These are phyloP conservation scores for Avena eriantha DNA, from an alignment of 176 grass and related monocot genomes.

Conservation along the genomic window DNA sequence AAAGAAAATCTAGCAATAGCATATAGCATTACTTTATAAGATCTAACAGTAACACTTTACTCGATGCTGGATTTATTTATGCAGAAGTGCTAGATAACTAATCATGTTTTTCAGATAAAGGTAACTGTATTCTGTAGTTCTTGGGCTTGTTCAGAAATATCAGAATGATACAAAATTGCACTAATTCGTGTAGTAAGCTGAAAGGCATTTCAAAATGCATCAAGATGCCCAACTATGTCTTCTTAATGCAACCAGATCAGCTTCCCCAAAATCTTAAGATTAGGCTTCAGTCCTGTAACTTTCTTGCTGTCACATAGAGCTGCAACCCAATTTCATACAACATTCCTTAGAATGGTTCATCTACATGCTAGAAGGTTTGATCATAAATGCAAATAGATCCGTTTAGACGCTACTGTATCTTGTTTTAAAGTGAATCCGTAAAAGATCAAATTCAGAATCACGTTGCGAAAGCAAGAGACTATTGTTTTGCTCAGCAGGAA, in stretches of 20 bases:
- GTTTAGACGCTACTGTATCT: neutral
- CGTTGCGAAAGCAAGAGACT: neutral
- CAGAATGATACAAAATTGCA: neutral
- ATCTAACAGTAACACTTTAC: neutral
- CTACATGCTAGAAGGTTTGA: neutral
- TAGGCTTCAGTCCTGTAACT: neutral
- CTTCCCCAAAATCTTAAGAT: neutral
- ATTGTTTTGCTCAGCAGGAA: neutral
- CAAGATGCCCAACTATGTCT: neutral
- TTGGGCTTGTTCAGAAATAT: neutral
- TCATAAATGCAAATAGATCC: neutral
- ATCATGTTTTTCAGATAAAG: neutral
- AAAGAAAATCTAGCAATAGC: neutral
- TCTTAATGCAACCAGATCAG: neutral
- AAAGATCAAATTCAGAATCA: neutral
- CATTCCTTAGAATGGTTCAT: neutral
- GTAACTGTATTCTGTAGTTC: neutral
- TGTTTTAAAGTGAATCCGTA: neutral
- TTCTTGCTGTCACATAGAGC: neutral
- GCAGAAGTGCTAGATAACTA: neutral
- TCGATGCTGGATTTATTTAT: neutral
- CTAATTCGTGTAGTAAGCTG: neutral
- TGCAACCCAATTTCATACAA: neutral
- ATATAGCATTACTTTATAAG: conserved; percentile 10
- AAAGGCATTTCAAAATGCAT: neutral